Evolutionary conservation across 495 filamentous ascomycete species (phyloP).

Genomic region (Cenococcum geophilum): DNA sequence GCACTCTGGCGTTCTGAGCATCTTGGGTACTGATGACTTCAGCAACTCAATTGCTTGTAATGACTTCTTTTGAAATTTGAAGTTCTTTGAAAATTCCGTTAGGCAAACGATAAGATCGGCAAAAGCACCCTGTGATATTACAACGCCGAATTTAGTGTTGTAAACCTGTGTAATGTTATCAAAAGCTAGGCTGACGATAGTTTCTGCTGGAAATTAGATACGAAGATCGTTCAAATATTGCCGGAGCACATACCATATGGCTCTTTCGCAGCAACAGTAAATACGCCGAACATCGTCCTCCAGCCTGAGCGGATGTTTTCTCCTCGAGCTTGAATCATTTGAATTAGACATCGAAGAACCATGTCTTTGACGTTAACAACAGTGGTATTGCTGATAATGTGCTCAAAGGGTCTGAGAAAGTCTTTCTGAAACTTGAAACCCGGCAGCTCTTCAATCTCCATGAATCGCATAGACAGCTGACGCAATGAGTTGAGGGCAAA

Average conservation of each 20-base stretch:
- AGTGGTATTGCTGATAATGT: slow-evolving; percentile 88
- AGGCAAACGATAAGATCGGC: slow-evolving; percentile 93
- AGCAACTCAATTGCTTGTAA: slow-evolving; percentile 92
- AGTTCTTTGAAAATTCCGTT: slow-evolving; percentile 97
- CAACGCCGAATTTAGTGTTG: slow-evolving; percentile 89
- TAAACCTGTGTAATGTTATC: slow-evolving; percentile 98
- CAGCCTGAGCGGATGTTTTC: slow-evolving; percentile 96
- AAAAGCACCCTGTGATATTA: slow-evolving; percentile 94
- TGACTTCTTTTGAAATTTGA: slow-evolving; percentile 95
- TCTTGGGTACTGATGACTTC: slow-evolving; percentile 82
- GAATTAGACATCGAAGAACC: slow-evolving; percentile 91
- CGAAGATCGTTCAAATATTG: background rate
- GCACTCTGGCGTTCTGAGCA: slow-evolving; percentile 95
- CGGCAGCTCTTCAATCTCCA: slow-evolving; percentile 95
- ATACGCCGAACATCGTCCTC: slow-evolving; percentile 99
- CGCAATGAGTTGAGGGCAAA: slow-evolving; percentile 92
- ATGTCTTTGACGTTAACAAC: slow-evolving; percentile 94
- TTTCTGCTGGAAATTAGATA: slow-evolving; percentile 52
- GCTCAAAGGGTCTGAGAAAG: slow-evolving; percentile 95
- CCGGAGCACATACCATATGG: slow-evolving; percentile 57
- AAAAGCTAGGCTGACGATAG: slow-evolving; percentile 91
- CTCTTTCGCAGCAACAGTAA: slow-evolving; percentile 89
- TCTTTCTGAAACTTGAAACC: slow-evolving; percentile 99
- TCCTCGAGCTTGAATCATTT: slow-evolving; percentile 96
- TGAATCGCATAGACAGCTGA: slow-evolving; percentile 94